Evolutionary conservation across 2,329 filamentous ascomycete species (phyloP).

Genomic region (Graphilbum sp.): DNA sequence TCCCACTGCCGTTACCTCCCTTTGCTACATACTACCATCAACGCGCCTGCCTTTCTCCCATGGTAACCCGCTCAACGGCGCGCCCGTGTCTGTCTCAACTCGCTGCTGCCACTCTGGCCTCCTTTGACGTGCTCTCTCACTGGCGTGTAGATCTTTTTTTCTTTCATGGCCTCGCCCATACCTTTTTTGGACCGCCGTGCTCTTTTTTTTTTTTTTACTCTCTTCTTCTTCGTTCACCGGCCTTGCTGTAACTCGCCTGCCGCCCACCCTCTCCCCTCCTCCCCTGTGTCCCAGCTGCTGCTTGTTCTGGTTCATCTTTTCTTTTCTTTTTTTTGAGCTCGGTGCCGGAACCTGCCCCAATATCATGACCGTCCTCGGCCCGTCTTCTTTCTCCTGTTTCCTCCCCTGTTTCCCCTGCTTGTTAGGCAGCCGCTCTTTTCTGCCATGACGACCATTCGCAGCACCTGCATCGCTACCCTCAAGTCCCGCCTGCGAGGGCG

Average conservation of each 20-base stretch:
- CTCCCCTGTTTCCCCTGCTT: neutral
- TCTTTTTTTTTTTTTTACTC: too few species aligned
- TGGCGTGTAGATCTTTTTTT: too few species aligned
- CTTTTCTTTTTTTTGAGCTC: neutral
- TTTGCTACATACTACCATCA: neutral
- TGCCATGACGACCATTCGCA: constrained; percentile 40
- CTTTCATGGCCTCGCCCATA: too few species aligned
- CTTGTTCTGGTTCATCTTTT: neutral
- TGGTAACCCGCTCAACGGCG: neutral
- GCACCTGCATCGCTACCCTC: constrained; percentile 36
- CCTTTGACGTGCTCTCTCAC: too few species aligned
- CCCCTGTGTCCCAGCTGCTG: too few species aligned
- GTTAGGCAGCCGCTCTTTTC: constrained; percentile 34
- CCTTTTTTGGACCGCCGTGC: too few species aligned
- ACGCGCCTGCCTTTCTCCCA: neutral
- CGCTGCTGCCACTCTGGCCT: too few species aligned
- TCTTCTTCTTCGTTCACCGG: too few species aligned
- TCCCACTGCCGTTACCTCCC: neutral
- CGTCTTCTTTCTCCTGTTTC: neutral
- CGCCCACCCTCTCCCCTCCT: too few species aligned
- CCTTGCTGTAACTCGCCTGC: too few species aligned
- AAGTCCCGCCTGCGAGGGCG: constrained; percentile 43
- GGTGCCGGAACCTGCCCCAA: constrained; percentile 1
- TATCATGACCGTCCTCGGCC: constrained; percentile 1
- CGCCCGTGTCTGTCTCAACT: too few species aligned